Evolutionary conservation across 345 rosid genomes (phyloP), one percentile per base, ranked within the genome.

Genomic region (Dipteronia dyeriana): DNA sequence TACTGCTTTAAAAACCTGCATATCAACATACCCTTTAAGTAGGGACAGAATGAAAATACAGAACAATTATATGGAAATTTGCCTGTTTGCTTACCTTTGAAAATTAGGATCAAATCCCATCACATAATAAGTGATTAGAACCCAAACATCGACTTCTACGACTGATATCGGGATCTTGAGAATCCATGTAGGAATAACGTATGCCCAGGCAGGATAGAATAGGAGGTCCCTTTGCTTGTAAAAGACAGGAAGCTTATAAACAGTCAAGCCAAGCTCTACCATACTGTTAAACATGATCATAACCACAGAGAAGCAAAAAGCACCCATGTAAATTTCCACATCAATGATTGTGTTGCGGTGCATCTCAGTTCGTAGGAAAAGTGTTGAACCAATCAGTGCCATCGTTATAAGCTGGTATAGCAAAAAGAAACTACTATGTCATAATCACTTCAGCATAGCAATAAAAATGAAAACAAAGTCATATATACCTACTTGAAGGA

Each of bases 161-260:
- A 91, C 79, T 51, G 93, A 73, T 69, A 91, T 68, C 1, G 98
- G 97, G 34, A 90, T 86, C 82, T 92, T 88, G 41, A 94, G 87
- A 72, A 94, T 86, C 97, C 98, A 94, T 31, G 89, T 47, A 8
- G 98, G 97, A 51, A 94, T 65, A 79, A 93, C 86, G 84, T 87
- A 94, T 7, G 88, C 85, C 97, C 97, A 92, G 4, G 96, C 73
- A 22, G 98, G 97, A 81, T 78, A 92, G 86, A 92, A 94, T 23
- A 81, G 83, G n/a, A 90, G 84, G 62, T 90, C 94, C 75, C 93
- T 85, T 84, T 92, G 96, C 81, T 92, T 94, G 90, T 85, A 92
- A 69, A 94, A 92, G 59, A 92, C 91, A 31, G 97, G 98, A 84
- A 94, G 97, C 82, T 87, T 94, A 16, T 78, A 82, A 19, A 94